These are phyloP conservation scores for Rosa persica DNA, from an alignment of 306 rosid genomes.

Conservation along the genomic window DNA sequence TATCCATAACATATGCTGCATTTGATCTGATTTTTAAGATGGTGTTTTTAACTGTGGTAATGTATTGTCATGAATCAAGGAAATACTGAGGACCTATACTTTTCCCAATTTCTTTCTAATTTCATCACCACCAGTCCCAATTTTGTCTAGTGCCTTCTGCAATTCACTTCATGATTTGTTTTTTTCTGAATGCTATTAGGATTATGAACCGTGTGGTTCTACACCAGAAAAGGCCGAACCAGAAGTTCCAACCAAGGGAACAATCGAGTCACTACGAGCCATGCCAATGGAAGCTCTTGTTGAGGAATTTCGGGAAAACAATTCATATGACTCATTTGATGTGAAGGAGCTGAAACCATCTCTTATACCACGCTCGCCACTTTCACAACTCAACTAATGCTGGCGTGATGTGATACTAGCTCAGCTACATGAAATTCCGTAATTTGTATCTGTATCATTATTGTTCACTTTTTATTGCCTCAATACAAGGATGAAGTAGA, in stretches of 20 bases:
- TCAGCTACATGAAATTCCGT: conserved; percentile 4
- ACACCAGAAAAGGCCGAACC: conserved; percentile 67
- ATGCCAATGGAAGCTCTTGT: conserved; percentile 80
- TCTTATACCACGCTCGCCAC: conserved; percentile 91
- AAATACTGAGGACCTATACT: not conserved
- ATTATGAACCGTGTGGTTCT: conserved; percentile 80
- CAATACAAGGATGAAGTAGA: conserved; percentile 17
- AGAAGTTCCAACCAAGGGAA: conserved; percentile 68
- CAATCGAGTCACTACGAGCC: conserved; percentile 83
- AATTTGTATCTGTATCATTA: conserved; percentile 49
- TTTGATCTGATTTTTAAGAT: not conserved
- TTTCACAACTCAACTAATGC: conserved; percentile 55
- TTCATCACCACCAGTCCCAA: not conserved
- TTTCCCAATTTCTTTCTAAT: not conserved
- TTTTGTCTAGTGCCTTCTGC: not conserved
- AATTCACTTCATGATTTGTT: conserved; percentile 5
- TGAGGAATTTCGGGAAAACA: conserved; percentile 83
- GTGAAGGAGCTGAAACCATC: conserved; percentile 80
- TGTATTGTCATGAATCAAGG: no score
- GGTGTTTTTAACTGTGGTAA: not conserved
- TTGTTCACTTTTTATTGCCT: conserved; percentile 16
- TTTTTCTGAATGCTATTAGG: conserved; percentile 42
- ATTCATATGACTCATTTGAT: conserved; percentile 57
- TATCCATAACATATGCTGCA: not conserved
- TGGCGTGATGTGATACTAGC: not conserved